Base-by-base conservation (phyloP, 495 filamentous ascomycete species). In the Penicillium ochrochloron region DNA sequence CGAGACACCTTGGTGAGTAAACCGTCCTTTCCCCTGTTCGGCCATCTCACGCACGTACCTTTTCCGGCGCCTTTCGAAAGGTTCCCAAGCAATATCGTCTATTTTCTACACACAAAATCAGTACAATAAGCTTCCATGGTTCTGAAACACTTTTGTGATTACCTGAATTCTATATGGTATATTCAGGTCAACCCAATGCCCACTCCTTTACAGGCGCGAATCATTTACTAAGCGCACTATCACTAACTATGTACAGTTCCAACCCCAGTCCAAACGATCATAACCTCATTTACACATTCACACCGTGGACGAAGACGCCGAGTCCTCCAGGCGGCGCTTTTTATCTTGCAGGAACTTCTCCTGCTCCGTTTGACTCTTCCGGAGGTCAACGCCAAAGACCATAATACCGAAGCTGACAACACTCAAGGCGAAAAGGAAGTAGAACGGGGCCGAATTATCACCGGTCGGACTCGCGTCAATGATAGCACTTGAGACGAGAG, bases 401-500 rank as follows among this genome's bases (percentile, higher is more conserved):
- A 88, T 67, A 5, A 85, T 73, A 17, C 59, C 66, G 63, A 83
- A 83, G 69, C 85, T 88, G n/a, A 79, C 75, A 21, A 85, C 17
- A 64, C 83, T 87, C 66, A 89, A 69, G 17, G 72, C 82, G 66
- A 86, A 84, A 34, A 90, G 68, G 64, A 90, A 90, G 63, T 89
- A 88, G 61, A 90, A 90, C 10, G 88, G 87, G 15, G 80, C 83
- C 14, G 78, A 83, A 39, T 79, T 79, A 63, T 89, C 87, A 6
- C 75, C 75, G 31, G 74, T 73, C 5, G 82, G 80, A 7, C 76
- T 82, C 2, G 84, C 85, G 69, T 90, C 87, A 61, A 90, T 89
- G 63, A 90, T 90, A 6, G 87, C 87, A 42, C 81, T 84, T 11
- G 84, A 86, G 7, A 90, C 86, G 27, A 90, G 69, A 2, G 87